phyloP scores from a whole-genome alignment of 108 stramenopile genomes.

The Skeletonema tropicum region DNA sequence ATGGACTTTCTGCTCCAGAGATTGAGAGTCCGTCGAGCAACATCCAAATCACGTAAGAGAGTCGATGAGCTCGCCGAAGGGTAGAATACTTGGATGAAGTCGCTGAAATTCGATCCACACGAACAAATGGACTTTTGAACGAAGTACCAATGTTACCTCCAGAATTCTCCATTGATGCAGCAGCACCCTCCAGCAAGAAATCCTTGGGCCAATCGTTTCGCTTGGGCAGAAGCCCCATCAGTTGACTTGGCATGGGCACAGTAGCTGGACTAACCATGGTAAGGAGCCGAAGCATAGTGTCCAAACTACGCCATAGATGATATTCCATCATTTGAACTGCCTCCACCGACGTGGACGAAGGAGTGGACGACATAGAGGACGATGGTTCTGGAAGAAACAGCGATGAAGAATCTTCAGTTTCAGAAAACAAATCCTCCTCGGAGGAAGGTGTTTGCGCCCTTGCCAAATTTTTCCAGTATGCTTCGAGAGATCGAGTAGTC shows the following conservation, averaged over 20 bases:
- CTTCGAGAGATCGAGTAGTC: slow-evolving; percentile 20
- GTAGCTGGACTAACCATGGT: slow-evolving; percentile 14
- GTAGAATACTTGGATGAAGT: slow-evolving; percentile 18
- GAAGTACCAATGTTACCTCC: slow-evolving; percentile 26
- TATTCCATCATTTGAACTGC: slow-evolving; percentile 35
- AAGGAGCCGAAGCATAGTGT: slow-evolving; percentile 39
- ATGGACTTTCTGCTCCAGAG: slow-evolving; percentile 17
- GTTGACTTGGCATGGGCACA: slow-evolving; percentile 37
- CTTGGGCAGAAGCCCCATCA: slow-evolving; percentile 41
- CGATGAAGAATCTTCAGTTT: not conserved
- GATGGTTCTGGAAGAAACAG: slow-evolving; percentile 19
- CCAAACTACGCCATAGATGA: slow-evolving; percentile 37
- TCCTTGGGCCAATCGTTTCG: slow-evolving; percentile 40
- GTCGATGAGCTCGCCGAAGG: slow-evolving; percentile 33
- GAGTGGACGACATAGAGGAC: slow-evolving; percentile 9
- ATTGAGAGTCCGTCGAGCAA: slow-evolving; percentile 29
- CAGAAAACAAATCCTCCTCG: slow-evolving; percentile 24
- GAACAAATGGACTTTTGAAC: slow-evolving; percentile 30
- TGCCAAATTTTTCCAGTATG: slow-evolving; percentile 20
- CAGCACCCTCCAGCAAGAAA: slow-evolving; percentile 34
- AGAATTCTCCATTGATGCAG: slow-evolving; percentile 11
- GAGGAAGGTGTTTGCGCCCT: not conserved
- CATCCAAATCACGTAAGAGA: slow-evolving; percentile 35
- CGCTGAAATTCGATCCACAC: slow-evolving; percentile 20
- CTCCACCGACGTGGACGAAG: slow-evolving; percentile 3